phyloP scores from a whole-genome alignment of 305 asterid genomes.

The Plantago lanceolata region DNA sequence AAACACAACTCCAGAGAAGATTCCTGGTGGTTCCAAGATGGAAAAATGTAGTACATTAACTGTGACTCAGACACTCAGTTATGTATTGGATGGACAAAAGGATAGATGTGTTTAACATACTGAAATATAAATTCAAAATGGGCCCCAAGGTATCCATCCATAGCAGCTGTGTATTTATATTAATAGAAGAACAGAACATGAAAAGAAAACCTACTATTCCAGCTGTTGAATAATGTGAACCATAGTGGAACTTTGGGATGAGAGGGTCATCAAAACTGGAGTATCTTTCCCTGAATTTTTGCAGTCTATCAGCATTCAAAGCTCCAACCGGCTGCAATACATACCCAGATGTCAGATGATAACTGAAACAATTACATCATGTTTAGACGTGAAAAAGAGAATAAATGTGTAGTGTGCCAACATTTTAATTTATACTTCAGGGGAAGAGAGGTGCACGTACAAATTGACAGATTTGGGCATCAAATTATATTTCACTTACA shows the following conservation, averaged over 20 bases:
- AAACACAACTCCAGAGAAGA: constrained; percentile 6
- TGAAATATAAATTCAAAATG: constrained; percentile 18
- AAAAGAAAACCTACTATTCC: constrained; percentile 68
- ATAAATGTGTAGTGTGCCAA: too few species aligned
- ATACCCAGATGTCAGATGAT: constrained; percentile 26
- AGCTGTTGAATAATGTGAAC: constrained; percentile 98
- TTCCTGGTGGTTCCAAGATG: background rate
- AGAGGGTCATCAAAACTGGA: constrained; percentile 88
- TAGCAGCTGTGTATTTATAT: too few species aligned
- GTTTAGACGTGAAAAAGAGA: background rate
- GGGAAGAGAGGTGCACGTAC: background rate
- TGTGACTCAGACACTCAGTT: background rate
- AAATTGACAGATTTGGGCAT: background rate
- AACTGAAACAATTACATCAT: constrained; percentile 7
- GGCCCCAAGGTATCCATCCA: background rate
- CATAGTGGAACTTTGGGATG: constrained; percentile 95
- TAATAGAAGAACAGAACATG: background rate
- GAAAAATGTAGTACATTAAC: too few species aligned
- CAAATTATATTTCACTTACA: background rate
- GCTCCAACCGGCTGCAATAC: constrained; percentile 93
- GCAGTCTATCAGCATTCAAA: constrained; percentile 70
- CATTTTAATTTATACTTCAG: too few species aligned
- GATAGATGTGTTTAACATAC: background rate
- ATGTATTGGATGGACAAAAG: background rate
- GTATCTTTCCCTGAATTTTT: constrained; percentile 90